Conservation (phyloP, 345 rosid species). For the Populus euphratica region DNA sequence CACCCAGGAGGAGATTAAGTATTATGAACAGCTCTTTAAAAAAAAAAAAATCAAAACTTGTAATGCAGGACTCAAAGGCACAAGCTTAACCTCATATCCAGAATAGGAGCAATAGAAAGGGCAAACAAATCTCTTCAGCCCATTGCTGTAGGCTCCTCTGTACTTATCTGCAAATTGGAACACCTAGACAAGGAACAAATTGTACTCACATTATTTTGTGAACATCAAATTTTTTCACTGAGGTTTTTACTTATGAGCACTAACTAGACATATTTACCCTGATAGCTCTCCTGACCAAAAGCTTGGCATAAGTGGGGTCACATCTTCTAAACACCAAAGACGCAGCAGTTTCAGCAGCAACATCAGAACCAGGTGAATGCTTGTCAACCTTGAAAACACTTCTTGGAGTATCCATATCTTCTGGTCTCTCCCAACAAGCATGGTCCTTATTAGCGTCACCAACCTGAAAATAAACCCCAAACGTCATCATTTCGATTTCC, state of each 20-base stretch:
- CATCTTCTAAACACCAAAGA: slow-evolving; percentile 31
- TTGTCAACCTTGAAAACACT: slow-evolving; percentile 28
- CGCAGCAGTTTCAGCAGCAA: slow-evolving; percentile 40
- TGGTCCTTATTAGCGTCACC: slow-evolving; percentile 60
- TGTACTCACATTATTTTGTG: not conserved
- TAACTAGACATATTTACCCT: slow-evolving; percentile 8
- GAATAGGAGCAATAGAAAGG: slow-evolving; percentile 56
- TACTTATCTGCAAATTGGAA: slow-evolving; percentile 55
- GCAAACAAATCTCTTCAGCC: slow-evolving; percentile 43
- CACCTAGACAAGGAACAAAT: slow-evolving; percentile 30
- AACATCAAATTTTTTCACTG: not conserved
- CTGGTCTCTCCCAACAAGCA: slow-evolving; percentile 66
- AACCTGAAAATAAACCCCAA: slow-evolving; percentile 37
- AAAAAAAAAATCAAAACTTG: not conserved
- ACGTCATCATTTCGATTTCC: not conserved
- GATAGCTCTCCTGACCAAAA: slow-evolving; percentile 26
- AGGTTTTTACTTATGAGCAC: not conserved
- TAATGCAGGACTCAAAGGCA: not conserved
- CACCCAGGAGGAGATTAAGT: not conserved
- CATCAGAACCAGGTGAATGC: slow-evolving; percentile 32
- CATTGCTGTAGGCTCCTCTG: slow-evolving; percentile 56
- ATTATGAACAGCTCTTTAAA: too few species aligned
- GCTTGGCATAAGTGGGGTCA: slow-evolving; percentile 28
- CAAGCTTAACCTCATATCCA: slow-evolving; percentile 45
- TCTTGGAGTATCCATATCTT: slow-evolving; percentile 33